Conservation (phyloP, 2,329 filamentous ascomycete genomes). For the Colletotrichum incanum region DNA sequence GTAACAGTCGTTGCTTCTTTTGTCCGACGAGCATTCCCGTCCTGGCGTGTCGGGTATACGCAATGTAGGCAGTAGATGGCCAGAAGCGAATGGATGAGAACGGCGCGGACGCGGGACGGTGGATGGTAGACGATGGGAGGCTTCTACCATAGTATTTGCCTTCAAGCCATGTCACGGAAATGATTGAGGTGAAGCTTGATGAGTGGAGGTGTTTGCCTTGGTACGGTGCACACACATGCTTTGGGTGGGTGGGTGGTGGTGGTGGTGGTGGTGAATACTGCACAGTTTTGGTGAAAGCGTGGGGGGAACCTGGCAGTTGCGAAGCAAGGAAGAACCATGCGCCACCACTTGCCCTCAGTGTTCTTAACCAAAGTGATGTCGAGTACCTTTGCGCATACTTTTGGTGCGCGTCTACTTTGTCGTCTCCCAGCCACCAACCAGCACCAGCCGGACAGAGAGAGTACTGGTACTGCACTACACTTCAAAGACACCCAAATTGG, state of each 20-base stretch:
- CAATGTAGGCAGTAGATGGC: background rate
- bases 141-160: conserved; percentile 3
- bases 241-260: too few relatives aligned
- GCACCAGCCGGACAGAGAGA: too few relatives aligned
- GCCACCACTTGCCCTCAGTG: conserved; percentile 5
- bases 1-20: background rate
- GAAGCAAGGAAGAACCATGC: conserved; percentile 25
- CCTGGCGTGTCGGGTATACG: background rate
- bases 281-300: conserved; percentile 23
- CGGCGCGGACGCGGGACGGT: background rate
- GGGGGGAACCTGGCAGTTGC: conserved; percentile 34
- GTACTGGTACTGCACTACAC: too few relatives aligned
- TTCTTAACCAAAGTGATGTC: background rate
- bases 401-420: background rate
- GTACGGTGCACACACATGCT: too few relatives aligned
- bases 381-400: background rate
- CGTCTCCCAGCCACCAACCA: too few relatives aligned
- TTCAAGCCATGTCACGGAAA: conserved; percentile 34
- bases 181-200: conserved; percentile 40
- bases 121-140: background rate
- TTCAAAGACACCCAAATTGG: conserved; percentile 8
- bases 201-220: conserved; percentile 12
- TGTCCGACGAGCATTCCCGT: background rate
- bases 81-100: background rate
- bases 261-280: background rate